phyloP scores from a whole-genome alignment of 2,329 filamentous ascomycete genomes.

The Alternaria sp. region DNA sequence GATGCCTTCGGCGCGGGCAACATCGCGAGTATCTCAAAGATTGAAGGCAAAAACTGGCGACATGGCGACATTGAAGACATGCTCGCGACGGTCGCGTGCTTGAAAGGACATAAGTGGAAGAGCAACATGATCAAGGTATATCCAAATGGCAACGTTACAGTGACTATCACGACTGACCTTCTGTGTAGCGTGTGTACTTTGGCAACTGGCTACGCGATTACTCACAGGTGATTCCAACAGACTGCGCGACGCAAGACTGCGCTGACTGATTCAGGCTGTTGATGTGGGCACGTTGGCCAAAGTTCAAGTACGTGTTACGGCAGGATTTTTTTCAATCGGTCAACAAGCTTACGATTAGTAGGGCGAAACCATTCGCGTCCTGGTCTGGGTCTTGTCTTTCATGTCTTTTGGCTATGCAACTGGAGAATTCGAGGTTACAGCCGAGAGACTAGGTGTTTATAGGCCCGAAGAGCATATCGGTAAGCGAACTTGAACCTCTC shows the following conservation, averaged over 20 bases:
- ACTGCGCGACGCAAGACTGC: constrained; percentile 37
- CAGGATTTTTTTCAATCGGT: not conserved
- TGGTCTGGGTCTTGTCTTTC: constrained; percentile 64
- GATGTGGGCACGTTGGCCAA: constrained; percentile 63
- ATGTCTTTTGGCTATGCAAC: constrained; percentile 66
- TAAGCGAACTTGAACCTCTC: constrained; percentile 4
- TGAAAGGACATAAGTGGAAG: constrained; percentile 54
- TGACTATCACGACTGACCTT: constrained; percentile 22
- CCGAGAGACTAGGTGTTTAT: constrained; percentile 59
- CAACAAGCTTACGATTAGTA: constrained; percentile 31
- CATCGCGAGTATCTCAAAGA: constrained; percentile 49
- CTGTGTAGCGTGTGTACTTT: constrained; percentile 53
- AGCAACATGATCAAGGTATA: constrained; percentile 56
- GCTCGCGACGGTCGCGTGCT: constrained; percentile 58
- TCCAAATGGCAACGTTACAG: not conserved
- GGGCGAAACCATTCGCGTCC: constrained; percentile 62
- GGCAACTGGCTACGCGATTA: constrained; percentile 61
- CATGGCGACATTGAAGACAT: constrained; percentile 63
- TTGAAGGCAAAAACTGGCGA: constrained; percentile 60
- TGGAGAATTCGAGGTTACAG: constrained; percentile 64
- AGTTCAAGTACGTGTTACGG: constrained; percentile 49
- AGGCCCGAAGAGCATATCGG: constrained; percentile 61
- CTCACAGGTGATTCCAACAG: constrained; percentile 57
- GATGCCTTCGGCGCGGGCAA: constrained; percentile 60
- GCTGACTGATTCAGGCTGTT: constrained; percentile 59